phyloP scores from a whole-genome alignment of 139 green algal species.

The Chlorella sorokiniana region DNA sequence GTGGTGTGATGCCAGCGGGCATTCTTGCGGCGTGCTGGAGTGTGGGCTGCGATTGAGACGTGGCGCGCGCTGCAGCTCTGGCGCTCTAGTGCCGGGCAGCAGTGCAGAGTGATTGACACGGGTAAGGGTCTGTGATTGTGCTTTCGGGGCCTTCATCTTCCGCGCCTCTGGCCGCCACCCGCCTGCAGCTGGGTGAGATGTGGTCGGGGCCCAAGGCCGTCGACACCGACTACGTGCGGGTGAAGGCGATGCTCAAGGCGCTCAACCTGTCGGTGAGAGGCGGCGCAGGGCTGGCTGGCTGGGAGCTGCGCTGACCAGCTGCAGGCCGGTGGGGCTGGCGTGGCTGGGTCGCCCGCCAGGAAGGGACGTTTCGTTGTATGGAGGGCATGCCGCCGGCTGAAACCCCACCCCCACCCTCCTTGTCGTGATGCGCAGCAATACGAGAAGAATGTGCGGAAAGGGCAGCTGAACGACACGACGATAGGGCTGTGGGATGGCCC shows the following conservation, averaged over 20 bases:
- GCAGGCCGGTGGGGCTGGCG: neutral
- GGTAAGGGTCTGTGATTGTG: no score
- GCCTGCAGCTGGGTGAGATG: conserved; percentile 41
- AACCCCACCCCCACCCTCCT: conserved; percentile 22
- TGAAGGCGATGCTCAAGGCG: conserved; percentile 84
- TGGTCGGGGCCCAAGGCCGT: conserved; percentile 23
- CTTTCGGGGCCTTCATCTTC: no score
- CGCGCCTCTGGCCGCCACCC: no score
- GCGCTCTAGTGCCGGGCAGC: no score
- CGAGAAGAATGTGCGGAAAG: conserved; percentile 91
- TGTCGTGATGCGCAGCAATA: no score
- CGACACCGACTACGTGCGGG: conserved; percentile 64
- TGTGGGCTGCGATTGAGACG: no score
- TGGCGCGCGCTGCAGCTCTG: no score
- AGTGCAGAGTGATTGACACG: no score
- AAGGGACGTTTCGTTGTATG: neutral
- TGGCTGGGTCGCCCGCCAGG: neutral
- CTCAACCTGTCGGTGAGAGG: conserved; percentile 65
- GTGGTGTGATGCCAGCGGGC: no score
- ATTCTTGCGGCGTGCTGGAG: no score
- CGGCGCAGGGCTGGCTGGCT: neutral
- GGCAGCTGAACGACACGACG: conserved; percentile 87
- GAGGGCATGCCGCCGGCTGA: neutral
- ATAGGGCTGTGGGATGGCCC: conserved; percentile 87
- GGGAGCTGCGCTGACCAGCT: neutral